Base-by-base conservation (phyloP, 2,329 filamentous ascomycete genomes). In the Talaromyces sp. region DNA sequence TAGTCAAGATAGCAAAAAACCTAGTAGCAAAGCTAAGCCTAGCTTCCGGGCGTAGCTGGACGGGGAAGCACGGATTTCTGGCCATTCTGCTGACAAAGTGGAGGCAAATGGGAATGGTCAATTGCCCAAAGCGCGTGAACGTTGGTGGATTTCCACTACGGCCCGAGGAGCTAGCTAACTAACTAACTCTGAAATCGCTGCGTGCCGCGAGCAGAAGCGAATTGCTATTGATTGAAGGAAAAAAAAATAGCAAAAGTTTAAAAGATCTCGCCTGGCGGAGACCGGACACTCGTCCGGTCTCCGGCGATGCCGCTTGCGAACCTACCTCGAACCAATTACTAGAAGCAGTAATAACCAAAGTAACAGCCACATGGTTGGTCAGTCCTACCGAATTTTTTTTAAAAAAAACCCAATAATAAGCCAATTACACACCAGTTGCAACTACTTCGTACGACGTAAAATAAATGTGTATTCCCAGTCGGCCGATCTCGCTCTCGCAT, bases 1-100 rank as follows among this genome's bases (percentile, higher is more conserved):
- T 36, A 36, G 33, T 27, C 33, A 16, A n/a, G 16, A 30, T 31
- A 30, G 27, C 16, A 31, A n/a, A 31, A 5, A 23, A 55, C 33
- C 27, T 10, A 40, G 33, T 10, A 40, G 16, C 30, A 28, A n/a
- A 18, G 18, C 44, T 47, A 47, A 31, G 30, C 30, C 42, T 44
- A 61, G 50, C 60, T 61, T 50, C 27, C 44, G 55, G 28, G 34
- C 31, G 59, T 40, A 47, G 58, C 27, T 55, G 58, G 40, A 57
- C 23, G 55, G 55, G 33, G 23, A 42, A 40, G 23, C 4, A 23
- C 33, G 52, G 33, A 55, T 9, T 55, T 28, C n/a, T n/a, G 50
- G n/a, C 10, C 31, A 9, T 33, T 33, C 14, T 18, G 44, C 44
- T 47, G 44, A 47, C 42, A 47, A 47, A 47, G 44, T 47, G 44